Percentiles rank a stretch among this genome's conserved stretches.
Conservation (phyloP, 805 yeast species). For the Cyberlindnera bimundalis region DNA sequence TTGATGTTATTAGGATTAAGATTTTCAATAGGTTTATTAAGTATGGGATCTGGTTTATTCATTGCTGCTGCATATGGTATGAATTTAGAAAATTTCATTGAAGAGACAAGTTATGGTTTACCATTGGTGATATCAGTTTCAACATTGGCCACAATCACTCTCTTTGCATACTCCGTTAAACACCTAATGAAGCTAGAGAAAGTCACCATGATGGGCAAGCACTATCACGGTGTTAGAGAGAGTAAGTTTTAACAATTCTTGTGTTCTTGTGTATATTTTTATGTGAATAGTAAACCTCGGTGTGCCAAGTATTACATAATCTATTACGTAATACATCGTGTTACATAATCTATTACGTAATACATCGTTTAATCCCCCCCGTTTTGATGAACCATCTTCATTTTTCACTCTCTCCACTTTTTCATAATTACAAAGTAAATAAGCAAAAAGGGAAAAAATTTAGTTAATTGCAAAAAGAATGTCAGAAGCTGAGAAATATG, state of each 20-base stretch:
- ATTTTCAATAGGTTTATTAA: slow-evolving; percentile 78
- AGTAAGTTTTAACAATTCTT: not conserved
- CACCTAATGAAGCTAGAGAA: slow-evolving; percentile 64
- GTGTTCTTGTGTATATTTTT: too few relatives aligned
- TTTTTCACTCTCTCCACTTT: not conserved
- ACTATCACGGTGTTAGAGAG: slow-evolving; percentile 14
- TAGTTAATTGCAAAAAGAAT: too few relatives aligned
- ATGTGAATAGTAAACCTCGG: too few relatives aligned
- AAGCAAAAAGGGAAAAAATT: too few relatives aligned
- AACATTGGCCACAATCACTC: slow-evolving; percentile 40
- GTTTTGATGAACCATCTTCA: not conserved
- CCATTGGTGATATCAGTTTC: slow-evolving; percentile 39
- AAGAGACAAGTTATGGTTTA: slow-evolving; percentile 75
- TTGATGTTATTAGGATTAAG: slow-evolving; percentile 83
- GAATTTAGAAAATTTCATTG: slow-evolving; percentile 92
- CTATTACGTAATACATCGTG: too few relatives aligned
- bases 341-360: too few relatives aligned
- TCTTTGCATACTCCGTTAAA: slow-evolving; percentile 53
- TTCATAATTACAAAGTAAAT: too few relatives aligned
- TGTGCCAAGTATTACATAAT: too few relatives aligned
- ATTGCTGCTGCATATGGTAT: slow-evolving; percentile 90
- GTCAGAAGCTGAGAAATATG: slow-evolving; percentile 1
- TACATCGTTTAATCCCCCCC: too few relatives aligned
- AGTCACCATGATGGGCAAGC: slow-evolving; percentile 62
- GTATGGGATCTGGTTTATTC: slow-evolving; percentile 77